Conservation (phyloP, 2,329 filamentous ascomycete species). For the Penicillium sp. region DNA sequence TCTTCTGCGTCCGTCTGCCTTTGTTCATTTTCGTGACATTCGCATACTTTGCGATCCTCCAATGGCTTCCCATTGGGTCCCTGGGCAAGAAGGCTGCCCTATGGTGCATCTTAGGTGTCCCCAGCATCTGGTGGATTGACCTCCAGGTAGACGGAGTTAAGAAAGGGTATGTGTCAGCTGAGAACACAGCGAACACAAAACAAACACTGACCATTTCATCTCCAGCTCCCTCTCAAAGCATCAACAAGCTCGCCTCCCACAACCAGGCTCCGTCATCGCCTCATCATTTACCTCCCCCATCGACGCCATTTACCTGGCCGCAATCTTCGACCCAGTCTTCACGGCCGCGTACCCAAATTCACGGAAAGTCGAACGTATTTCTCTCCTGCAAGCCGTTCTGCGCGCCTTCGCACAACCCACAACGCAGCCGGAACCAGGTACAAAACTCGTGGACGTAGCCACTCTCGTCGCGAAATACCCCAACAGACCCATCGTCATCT, state of each 20-base stretch:
- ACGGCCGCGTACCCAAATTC: constrained; percentile 77
- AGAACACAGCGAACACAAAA: neutral
- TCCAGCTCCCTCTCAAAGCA: constrained; percentile 67
- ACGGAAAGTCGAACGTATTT: constrained; percentile 71
- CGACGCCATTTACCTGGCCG: constrained; percentile 89
- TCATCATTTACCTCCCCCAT: constrained; percentile 90
- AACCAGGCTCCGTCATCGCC: constrained; percentile 78
- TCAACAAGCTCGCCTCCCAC: constrained; percentile 71
- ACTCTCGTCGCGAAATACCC: constrained; percentile 68
- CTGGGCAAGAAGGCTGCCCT: constrained; percentile 76
- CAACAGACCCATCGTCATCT: constrained; percentile 75
- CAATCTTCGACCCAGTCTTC: constrained; percentile 95
- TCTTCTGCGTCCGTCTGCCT: constrained; percentile 80
- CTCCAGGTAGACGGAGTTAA: constrained; percentile 97
- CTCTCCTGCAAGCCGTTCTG: constrained; percentile 71
- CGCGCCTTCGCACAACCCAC: constrained; percentile 66
- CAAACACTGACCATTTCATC: neutral
- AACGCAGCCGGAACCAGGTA: constrained; percentile 46
- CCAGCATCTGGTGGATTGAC: constrained; percentile 97
- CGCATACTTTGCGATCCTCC: constrained; percentile 76
- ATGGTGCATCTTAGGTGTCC: constrained; percentile 83
- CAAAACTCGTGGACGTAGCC: constrained; percentile 60
- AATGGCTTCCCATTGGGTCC: constrained; percentile 72
- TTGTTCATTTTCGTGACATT: constrained; percentile 67
- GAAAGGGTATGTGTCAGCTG: constrained; percentile 61